Percentiles rank a stretch among this genome's conserved stretches.
Conservation (phyloP, 73 alveolate genomes). For the Breviolum minutum region DNA sequence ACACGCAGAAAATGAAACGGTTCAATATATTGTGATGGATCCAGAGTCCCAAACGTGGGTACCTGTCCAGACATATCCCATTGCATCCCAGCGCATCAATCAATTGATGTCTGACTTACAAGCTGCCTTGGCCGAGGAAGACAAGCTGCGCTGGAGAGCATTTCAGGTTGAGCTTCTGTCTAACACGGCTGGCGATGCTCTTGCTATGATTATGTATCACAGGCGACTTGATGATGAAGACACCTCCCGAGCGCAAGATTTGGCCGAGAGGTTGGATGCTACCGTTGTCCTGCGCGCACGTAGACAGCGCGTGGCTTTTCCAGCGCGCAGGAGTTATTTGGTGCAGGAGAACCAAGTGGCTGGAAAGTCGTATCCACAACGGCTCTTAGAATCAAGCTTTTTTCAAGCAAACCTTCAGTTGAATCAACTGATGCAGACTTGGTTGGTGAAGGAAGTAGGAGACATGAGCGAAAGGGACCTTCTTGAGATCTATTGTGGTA, state of each 20-base stretch:
- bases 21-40: conserved; percentile 1
- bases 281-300: conserved; percentile 79
- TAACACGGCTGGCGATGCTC: conserved; percentile 34
- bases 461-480: conserved; percentile 8
- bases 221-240: conserved; percentile 34
- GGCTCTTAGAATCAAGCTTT: conserved; percentile 70
- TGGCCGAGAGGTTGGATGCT: conserved; percentile 19
- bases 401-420: conserved; percentile 63
- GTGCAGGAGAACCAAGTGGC: conserved; percentile 74
- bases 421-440: conserved; percentile 35
- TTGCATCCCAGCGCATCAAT: conserved; percentile 77
- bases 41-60: conserved; percentile 9
- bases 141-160: conserved; percentile 48
- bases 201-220: conserved; percentile 69
- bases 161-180: conserved; percentile 82
- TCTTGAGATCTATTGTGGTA: conserved; percentile 74
- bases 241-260: not conserved
- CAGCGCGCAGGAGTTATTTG: conserved; percentile 42
- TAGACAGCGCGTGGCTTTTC: conserved; percentile 71
- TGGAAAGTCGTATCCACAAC: conserved; percentile 41
- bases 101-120: conserved; percentile 42
- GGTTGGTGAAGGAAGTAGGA: conserved; percentile 1
- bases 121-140: not conserved
- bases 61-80: not conserved
- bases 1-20: conserved; percentile 13